These are phyloP conservation scores for Cicer bijugum DNA, from an alignment of 306 rosid genomes.

Conservation along the genomic window DNA sequence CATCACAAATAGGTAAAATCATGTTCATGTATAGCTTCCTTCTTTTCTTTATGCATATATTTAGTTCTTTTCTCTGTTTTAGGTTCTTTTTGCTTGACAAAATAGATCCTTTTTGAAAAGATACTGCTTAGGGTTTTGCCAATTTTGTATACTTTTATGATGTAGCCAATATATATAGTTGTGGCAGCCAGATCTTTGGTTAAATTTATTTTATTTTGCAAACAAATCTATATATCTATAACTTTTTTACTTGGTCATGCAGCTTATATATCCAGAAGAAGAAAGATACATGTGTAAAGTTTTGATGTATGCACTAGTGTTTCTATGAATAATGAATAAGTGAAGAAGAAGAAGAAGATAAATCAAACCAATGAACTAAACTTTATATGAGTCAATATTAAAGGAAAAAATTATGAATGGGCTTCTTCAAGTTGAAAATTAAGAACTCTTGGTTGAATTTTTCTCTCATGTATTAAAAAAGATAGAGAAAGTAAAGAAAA, in stretches of 20 bases:
- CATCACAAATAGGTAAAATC: conserved; percentile 64
- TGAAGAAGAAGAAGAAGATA: background rate
- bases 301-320: conserved; percentile 8
- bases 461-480: conserved; percentile 4
- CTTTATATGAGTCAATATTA: background rate
- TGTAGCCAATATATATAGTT: conserved; percentile 38
- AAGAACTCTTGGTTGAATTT: conserved; percentile 24
- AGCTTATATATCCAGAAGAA: conserved; percentile 40
- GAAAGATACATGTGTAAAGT: conserved; percentile 41
- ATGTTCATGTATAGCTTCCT: conserved; percentile 47
- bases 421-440: conserved; percentile 31
- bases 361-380: conserved; percentile 43
- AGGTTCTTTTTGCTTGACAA: conserved; percentile 42
- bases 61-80: conserved; percentile 43
- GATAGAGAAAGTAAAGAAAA: conserved; percentile 28
- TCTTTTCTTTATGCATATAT: conserved; percentile 36
- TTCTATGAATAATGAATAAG: background rate
- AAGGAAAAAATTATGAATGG: conserved; percentile 7
- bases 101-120: conserved; percentile 46
- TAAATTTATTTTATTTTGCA: conserved; percentile 25
- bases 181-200: conserved; percentile 49
- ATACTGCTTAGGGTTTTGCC: conserved; percentile 51
- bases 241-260: conserved; percentile 47
- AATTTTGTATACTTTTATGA: conserved; percentile 35
- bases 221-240: conserved; percentile 38